Percentiles rank a stretch among this genome's conserved stretches.
These are phyloP conservation scores for Phycomyces blakesleeanus DNA, from an alignment of 192 early-diverging fungal genomes.

Conservation along the genomic window DNA sequence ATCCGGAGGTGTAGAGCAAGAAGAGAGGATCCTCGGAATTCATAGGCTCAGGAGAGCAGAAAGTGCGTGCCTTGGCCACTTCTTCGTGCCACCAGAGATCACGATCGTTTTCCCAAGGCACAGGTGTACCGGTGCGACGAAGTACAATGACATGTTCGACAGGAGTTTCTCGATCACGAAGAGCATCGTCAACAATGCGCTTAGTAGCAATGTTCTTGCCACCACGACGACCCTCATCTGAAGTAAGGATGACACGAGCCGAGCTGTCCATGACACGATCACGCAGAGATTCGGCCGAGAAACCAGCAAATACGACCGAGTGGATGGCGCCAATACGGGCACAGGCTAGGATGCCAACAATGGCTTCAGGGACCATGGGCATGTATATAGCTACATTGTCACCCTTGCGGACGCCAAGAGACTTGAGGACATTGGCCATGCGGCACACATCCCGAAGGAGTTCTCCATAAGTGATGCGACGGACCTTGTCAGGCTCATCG, in stretches of 20 bases:
- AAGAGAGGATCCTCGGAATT: conserved; percentile 93
- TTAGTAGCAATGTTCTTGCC: conserved; percentile 86
- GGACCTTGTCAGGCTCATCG: conserved; percentile 78
- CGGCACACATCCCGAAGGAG: conserved; percentile 78
- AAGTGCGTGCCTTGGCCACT: conserved; percentile 72
- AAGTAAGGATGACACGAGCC: conserved; percentile 80
- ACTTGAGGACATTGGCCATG: conserved; percentile 80
- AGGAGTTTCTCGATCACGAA: conserved; percentile 63
- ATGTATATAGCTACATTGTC: conserved; percentile 96
- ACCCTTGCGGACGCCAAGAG: conserved; percentile 84
- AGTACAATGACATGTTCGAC: conserved; percentile 87
- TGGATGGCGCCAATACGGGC: conserved; percentile 91
- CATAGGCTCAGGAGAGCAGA: conserved; percentile 85
- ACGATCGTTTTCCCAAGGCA: conserved; percentile 66
- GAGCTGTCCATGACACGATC: conserved; percentile 86
- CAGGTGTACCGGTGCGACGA: conserved; percentile 81
- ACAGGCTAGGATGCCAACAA: conserved; percentile 88
- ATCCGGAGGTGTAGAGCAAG: conserved; percentile 92
- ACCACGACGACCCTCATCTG: conserved; percentile 91
- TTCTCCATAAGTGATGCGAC: conserved; percentile 80
- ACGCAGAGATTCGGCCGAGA: conserved; percentile 87
- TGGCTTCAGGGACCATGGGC: conserved; percentile 95
- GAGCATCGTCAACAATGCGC: conserved; percentile 89
- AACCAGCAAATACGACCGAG: conserved; percentile 97
- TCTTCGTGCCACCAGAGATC: conserved; percentile 97